Conservation (phyloP, 2,329 filamentous ascomycete genomes). For the Aspergillus awamori region DNA sequence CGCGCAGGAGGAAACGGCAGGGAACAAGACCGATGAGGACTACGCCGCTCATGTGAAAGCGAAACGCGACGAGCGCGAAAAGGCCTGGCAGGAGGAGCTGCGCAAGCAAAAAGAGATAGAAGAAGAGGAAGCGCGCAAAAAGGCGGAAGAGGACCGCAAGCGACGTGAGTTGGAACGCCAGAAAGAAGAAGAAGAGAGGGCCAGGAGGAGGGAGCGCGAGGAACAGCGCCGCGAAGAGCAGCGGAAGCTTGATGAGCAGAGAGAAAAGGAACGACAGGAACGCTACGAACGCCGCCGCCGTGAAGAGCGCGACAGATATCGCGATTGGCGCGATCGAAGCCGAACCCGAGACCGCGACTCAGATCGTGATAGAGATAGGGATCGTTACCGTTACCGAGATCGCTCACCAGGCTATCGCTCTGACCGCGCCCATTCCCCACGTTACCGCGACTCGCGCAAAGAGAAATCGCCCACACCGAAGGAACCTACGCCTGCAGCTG, state of each 20-base stretch:
- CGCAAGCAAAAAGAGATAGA: slow-evolving; percentile 57
- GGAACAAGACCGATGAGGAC: slow-evolving; percentile 63
- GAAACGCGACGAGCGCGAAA: slow-evolving; percentile 56
- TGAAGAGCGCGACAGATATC: slow-evolving; percentile 51
- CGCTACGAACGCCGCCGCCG: slow-evolving; percentile 47
- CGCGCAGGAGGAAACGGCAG: slow-evolving; percentile 56
- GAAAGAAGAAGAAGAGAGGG: slow-evolving; percentile 49
- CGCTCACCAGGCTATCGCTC: slow-evolving; percentile 37
- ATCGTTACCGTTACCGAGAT: slow-evolving; percentile 34
- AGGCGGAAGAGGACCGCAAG: slow-evolving; percentile 47
- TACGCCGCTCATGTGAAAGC: slow-evolving; percentile 58
- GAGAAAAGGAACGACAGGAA: slow-evolving; percentile 54
- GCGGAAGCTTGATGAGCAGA: slow-evolving; percentile 56
- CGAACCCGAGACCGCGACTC: slow-evolving; percentile 37
- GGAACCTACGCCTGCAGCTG: slow-evolving; percentile 35
- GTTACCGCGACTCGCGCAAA: slow-evolving; percentile 34
- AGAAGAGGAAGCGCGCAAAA: slow-evolving; percentile 44
- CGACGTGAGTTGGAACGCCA: slow-evolving; percentile 48
- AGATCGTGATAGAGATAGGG: slow-evolving; percentile 27
- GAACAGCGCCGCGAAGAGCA: slow-evolving; percentile 54
- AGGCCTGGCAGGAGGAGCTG: slow-evolving; percentile 52
- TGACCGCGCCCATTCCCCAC: slow-evolving; percentile 34
- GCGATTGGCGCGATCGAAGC: slow-evolving; percentile 42
- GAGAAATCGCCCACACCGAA: slow-evolving; percentile 39
- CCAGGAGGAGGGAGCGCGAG: slow-evolving; percentile 55